A percentile compares a stretch with the other conserved stretches of the same genome.
phyloP scores from a whole-genome alignment of 768 basidiomycete genomes.

The Lentinus tigrinus region DNA sequence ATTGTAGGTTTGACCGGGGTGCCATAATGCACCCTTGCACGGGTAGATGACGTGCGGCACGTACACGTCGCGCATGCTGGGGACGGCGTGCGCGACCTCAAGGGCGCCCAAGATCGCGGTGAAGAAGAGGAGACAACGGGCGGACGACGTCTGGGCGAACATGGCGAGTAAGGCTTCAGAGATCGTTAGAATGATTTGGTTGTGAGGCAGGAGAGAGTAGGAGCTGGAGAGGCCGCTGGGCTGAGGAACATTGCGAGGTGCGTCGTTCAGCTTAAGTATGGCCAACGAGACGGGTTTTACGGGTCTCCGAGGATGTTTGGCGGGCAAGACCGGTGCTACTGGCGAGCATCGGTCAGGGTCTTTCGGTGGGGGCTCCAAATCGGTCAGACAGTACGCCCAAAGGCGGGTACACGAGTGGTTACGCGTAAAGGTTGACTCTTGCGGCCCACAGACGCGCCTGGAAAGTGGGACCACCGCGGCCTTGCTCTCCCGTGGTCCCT shows the following conservation, averaged over 20 bases:
- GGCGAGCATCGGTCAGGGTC: too few species aligned
- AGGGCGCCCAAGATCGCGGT: conserved; percentile 8
- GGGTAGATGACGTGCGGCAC: conserved; percentile 19
- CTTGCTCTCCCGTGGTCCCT: neutral
- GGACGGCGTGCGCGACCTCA: conserved; percentile 9
- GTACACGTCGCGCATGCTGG: conserved; percentile 18
- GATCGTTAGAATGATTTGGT: conserved; percentile 2
- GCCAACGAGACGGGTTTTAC: neutral
- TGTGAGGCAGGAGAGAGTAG: neutral
- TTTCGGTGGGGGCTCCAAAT: too few species aligned
- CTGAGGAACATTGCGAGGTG: neutral
- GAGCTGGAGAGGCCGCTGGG: neutral
- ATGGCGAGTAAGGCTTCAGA: neutral
- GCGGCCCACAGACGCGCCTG: too few species aligned
- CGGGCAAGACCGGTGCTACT: neutral
- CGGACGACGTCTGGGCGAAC: neutral
- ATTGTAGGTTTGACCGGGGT: conserved; percentile 18
- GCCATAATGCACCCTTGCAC: conserved; percentile 20
- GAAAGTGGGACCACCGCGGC: neutral
- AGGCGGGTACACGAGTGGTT: too few species aligned
- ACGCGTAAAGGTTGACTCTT: too few species aligned
- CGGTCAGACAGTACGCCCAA: too few species aligned
- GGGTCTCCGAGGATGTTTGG: neutral
- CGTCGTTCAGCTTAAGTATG: neutral
- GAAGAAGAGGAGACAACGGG: conserved; percentile 1